A percentile compares a stretch with the other conserved stretches of the same genome.
phyloP scores from a whole-genome alignment of 306 rosid species.

The Prunus kanzakura region DNA sequence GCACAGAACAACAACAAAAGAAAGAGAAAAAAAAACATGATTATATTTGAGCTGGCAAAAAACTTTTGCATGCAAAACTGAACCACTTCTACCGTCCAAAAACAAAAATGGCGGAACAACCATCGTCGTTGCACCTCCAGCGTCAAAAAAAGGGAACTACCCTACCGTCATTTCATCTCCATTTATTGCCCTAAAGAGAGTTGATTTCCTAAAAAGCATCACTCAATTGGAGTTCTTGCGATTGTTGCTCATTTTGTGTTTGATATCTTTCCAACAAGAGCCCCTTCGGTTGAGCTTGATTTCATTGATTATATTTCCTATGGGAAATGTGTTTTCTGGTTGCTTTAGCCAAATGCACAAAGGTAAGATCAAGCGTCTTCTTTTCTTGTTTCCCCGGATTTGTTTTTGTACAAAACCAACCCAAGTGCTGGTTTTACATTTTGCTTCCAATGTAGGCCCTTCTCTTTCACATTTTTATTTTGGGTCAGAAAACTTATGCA shows the following conservation, averaged over 20 bases:
- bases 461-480: neutral
- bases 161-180: neutral
- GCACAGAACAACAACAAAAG: too few relatives aligned
- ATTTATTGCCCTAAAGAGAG: neutral
- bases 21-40: too few relatives aligned
- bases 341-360: neutral
- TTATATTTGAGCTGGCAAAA: too few relatives aligned
- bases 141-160: neutral
- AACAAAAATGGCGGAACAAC: neutral
- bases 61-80: neutral
- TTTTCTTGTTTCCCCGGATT: neutral
- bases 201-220: neutral
- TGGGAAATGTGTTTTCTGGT: conserved; percentile 1
- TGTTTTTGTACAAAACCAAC: neutral
- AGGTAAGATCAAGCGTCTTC: neutral
- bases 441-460: neutral
- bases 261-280: neutral
- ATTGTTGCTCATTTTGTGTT: neutral
- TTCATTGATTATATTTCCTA: neutral
- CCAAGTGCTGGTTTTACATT: neutral
- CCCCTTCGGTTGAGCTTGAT: neutral
- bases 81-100: neutral
- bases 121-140: neutral
- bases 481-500: neutral
- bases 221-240: neutral